phyloP scores from a whole-genome alignment of 2,329 filamentous ascomycete species.

The Penicillium italicum region DNA sequence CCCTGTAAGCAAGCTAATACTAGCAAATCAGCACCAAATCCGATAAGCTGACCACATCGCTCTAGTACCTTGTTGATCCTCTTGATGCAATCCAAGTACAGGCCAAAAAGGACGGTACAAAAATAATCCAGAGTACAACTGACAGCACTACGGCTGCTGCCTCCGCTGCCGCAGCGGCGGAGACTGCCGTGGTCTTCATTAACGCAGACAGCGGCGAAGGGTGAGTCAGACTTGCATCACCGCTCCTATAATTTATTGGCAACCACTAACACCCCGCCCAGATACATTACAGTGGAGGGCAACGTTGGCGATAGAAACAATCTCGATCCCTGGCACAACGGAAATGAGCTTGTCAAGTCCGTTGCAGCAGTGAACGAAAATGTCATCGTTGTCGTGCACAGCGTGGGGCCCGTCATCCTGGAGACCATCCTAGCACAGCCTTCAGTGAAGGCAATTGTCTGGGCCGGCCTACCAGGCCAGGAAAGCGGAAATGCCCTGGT shows the following conservation, averaged over 20 bases:
- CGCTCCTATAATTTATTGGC: no score
- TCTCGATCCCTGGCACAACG: slow-evolving; percentile 47
- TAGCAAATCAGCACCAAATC: neutral
- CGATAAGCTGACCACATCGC: neutral
- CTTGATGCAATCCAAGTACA: slow-evolving; percentile 42
- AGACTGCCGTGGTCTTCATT: slow-evolving; percentile 49
- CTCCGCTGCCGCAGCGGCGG: slow-evolving; percentile 35
- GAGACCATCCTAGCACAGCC: slow-evolving; percentile 60
- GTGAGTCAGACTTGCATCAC: neutral
- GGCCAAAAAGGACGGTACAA: slow-evolving; percentile 38
- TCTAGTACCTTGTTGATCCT: slow-evolving; percentile 44
- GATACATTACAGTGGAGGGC: slow-evolving; percentile 50
- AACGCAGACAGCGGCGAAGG: slow-evolving; percentile 50
- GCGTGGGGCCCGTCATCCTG: slow-evolving; percentile 59
- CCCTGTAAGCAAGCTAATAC: slow-evolving; percentile 39
- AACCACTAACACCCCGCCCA: neutral
- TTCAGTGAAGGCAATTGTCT: slow-evolving; percentile 62
- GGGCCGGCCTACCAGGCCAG: slow-evolving; percentile 61
- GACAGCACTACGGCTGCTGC: slow-evolving; percentile 38
- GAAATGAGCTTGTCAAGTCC: slow-evolving; percentile 47
- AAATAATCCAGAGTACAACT: slow-evolving; percentile 42
- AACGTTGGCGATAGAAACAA: slow-evolving; percentile 54
- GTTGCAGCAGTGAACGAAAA: slow-evolving; percentile 59
- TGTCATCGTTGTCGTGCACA: slow-evolving; percentile 63
- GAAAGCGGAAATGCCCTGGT: slow-evolving; percentile 47